These are phyloP conservation scores for Chimonanthus salicifolius DNA, from an alignment of 164 flowering plant genomes.

Conservation along the genomic window DNA sequence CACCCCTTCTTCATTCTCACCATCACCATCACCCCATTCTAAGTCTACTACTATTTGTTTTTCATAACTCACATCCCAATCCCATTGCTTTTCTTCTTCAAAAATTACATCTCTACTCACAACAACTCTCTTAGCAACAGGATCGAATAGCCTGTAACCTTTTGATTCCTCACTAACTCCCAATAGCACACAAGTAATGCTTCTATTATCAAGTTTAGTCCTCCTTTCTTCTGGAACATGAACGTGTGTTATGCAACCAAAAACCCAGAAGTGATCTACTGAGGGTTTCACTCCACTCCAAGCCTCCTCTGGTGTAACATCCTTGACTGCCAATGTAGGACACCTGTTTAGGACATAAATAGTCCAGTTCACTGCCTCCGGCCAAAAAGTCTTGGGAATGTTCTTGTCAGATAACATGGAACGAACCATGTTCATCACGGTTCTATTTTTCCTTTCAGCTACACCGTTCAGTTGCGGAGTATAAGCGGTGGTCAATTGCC, in stretches of 20 bases:
- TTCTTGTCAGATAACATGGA: conserved; percentile 1
- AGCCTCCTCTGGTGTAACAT: conserved; percentile 9
- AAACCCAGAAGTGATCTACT: conserved; percentile 2
- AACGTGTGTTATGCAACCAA: conserved; percentile 3
- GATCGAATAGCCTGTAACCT: conserved; percentile 9
- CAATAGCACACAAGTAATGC: not conserved
- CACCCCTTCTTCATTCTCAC: conserved; percentile 11
- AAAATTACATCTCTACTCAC: conserved; percentile 1
- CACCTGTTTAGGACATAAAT: conserved; percentile 1
- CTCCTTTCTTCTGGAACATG: conserved; percentile 1
- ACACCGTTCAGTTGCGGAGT: not conserved
- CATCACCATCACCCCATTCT: conserved; percentile 8
- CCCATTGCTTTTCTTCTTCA: conserved; percentile 6
- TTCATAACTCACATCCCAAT: conserved; percentile 8
- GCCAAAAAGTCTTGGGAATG: not conserved
- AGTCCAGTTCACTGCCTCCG: conserved; percentile 3
- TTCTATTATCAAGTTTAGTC: conserved; percentile 4
- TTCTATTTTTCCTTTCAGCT: conserved; percentile 1
- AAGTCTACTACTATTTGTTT: conserved; percentile 2
- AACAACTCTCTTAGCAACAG: not conserved
- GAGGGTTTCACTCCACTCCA: conserved; percentile 7
- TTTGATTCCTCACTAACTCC: conserved; percentile 11
- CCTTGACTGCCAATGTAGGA: conserved; percentile 1
- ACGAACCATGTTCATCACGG: conserved; percentile 1
- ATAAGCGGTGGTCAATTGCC: not conserved